These are phyloP conservation scores for Zygosaccharomyces siamensis DNA, from an alignment of 805 yeast genomes.

Conservation along the genomic window DNA sequence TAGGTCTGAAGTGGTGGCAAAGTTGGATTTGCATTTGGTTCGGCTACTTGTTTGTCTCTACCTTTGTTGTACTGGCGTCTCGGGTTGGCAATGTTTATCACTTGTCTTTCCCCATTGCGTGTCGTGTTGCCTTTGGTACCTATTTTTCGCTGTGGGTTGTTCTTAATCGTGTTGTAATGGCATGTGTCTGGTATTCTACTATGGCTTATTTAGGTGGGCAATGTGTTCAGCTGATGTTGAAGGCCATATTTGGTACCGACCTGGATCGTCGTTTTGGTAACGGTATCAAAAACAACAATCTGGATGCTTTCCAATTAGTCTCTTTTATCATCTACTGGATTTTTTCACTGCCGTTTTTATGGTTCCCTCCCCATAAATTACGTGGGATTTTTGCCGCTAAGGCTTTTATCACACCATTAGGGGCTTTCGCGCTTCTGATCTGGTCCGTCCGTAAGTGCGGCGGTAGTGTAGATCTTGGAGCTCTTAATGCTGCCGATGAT, in stretches of 20 bases:
- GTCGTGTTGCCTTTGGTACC: conserved; percentile 80
- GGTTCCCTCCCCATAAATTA: conserved; percentile 77
- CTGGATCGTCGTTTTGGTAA: conserved; percentile 60
- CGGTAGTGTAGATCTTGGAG: conserved; percentile 43
- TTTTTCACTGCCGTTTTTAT: conserved; percentile 70
- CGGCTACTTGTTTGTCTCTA: conserved; percentile 70
- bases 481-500: conserved; percentile 18
- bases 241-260: conserved; percentile 68
- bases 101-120: conserved; percentile 78
- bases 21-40: conserved; percentile 87
- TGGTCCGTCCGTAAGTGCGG: conserved; percentile 82
- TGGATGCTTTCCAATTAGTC: conserved; percentile 67
- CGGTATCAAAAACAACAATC: conserved; percentile 51
- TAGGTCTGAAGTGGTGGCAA: conserved; percentile 88
- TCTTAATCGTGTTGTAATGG: conserved; percentile 83
- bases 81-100: conserved; percentile 81
- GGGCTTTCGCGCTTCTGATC: conserved; percentile 74
- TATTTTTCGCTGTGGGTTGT: conserved; percentile 88
- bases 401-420: conserved; percentile 73
- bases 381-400: conserved; percentile 82
- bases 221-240: conserved; percentile 74
- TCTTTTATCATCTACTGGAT: conserved; percentile 81
- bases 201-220: conserved; percentile 84
- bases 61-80: conserved; percentile 63
- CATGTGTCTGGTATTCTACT: conserved; percentile 84